Percentiles rank a stretch among this genome's conserved stretches.
Evolutionary conservation across 306 rosid species (phyloP).

Genomic region (Vigna nakashimae): DNA sequence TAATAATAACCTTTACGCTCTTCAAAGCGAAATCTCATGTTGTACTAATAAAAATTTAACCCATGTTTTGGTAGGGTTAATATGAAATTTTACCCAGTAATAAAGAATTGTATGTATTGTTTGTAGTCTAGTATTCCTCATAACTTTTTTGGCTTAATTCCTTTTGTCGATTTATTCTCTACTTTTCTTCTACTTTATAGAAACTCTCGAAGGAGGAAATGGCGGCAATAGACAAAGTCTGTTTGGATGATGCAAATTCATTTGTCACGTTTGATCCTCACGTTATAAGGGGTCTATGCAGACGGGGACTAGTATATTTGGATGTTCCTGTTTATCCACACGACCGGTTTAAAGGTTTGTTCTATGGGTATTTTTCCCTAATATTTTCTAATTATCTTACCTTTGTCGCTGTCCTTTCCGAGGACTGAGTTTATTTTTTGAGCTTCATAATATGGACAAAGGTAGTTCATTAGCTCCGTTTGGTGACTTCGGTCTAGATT

Average conservation of each 20-base stretch:
- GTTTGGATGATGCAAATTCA: slow-evolving; percentile 90
- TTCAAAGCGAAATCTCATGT: background rate
- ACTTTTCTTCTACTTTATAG: slow-evolving; percentile 51
- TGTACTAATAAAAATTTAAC: background rate
- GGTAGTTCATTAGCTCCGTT: background rate
- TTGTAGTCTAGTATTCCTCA: background rate
- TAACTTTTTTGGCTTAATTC: background rate
- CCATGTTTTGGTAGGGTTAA: background rate
- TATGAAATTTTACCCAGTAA: slow-evolving; percentile 6
- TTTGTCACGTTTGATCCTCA: slow-evolving; percentile 72
- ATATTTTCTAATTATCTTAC: slow-evolving; percentile 4
- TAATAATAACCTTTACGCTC: slow-evolving; percentile 5
- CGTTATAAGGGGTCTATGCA: slow-evolving; percentile 65
- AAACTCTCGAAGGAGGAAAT: slow-evolving; percentile 90
- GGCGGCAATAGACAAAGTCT: slow-evolving; percentile 84
- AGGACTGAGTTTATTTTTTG: slow-evolving; percentile 5
- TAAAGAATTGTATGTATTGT: background rate
- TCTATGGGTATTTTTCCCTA: slow-evolving; percentile 14
- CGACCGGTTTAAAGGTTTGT: slow-evolving; percentile 84
- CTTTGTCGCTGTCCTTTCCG: slow-evolving; percentile 19
- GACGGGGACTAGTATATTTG: slow-evolving; percentile 80
- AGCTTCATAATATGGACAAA: slow-evolving; percentile 25
- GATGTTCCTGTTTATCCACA: slow-evolving; percentile 87
- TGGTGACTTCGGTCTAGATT: background rate
- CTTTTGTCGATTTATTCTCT: slow-evolving; percentile 27